Base-by-base conservation (phyloP, 192 early-diverging fungal species). In the Coemansia sp. region DNA sequence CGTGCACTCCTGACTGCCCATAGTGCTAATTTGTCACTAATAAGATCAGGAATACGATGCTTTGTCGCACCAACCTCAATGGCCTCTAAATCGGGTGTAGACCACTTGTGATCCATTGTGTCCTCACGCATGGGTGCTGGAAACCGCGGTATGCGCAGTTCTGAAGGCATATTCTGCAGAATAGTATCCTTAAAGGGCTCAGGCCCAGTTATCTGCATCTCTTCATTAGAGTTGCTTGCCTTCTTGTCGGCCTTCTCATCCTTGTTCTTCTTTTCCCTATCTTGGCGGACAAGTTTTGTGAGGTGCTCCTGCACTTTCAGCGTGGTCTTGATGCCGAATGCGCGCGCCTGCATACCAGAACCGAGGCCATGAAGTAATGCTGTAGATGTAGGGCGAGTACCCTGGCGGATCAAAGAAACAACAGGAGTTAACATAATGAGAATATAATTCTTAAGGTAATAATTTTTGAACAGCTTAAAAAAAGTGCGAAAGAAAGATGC, bases 21-120 rank as follows among this genome's bases (percentile, higher is more conserved):
- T 38, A 84, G 83, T 1, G 91, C 90, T 6, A 90, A n/a, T 64
- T 78, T 83, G 70, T 93, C 90, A 38, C 73, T 69, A 30, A 79
- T 63, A 2, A 63, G 69, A 25, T 67, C 53, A 7, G 88, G 90
- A n/a, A 83, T 73, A 31, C 87, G 81, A 69, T 92, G 90, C 58
- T 82, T 83, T 7, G 73, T 78, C 0, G 82, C 25, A 2, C 85
- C 87, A 49, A 90, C 71, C 14, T 90, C 87, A 5, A 89, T 73
- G 1, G 71, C 66, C 58, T 90, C 88, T 7, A 92, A 72, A 32
- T 86, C 82, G 4, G 71, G 52, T 3, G 88, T 83, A 16, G 80
- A 71, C 52, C 88, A 67, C 69, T 57, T 56, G 52, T 81, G 74
- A 21, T 75, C 74, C 73, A 78, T 84, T 22, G 86, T 88, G 26